Base-by-base conservation (phyloP, 192 early-diverging fungal genomes). In the Podila epicladia region DNA sequence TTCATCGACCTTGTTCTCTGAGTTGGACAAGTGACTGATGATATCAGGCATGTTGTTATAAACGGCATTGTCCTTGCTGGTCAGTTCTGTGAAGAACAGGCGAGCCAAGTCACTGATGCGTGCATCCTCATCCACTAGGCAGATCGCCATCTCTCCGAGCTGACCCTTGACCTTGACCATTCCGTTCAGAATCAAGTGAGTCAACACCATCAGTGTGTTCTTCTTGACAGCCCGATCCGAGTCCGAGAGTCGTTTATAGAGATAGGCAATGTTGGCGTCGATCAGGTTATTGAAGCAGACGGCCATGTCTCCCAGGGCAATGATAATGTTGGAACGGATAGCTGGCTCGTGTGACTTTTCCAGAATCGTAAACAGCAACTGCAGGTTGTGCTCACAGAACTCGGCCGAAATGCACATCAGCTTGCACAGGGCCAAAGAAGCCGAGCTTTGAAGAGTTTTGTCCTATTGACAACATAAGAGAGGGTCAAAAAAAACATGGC, bases 101-200 rank as follows among this genome's bases (percentile, higher is more conserved):
- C 93, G 95, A 0, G 97, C 92, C 72, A 99, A 87, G 71, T 98
- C 97, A 38, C 93, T 92, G 50, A 99, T 97, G 3, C 96, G 89
- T 50, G 82, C 80, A 76, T 98, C 97, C 26, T 88, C 86, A 75
- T 96, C 94, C 72, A 96, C 95, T 9, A 99, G 85, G 60, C 97
- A 99, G 76, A 97, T 99, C 2, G 97, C 97, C 94, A 99, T 98
- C 82, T 98, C 97, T 73, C 94, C 94, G 57, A 99, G 87, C 73
- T 99, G 97, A 12, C 97, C 98, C 82, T 98, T 99, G 45, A 97
- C 97, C 76, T 99, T 99, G 80, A 99, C 92, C 97, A 98, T 98
- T 28, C 97, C 97, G 80, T 99, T 99, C 57, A 99, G 86, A 53
- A 99, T 96, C 83, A 99, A 84, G 76, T 98, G 97, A 0, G 97